A percentile compares a stretch with the other conserved stretches of the same genome.
Conservation (phyloP, 2,329 filamentous ascomycete genomes). For the Penicillium concentricum region DNA sequence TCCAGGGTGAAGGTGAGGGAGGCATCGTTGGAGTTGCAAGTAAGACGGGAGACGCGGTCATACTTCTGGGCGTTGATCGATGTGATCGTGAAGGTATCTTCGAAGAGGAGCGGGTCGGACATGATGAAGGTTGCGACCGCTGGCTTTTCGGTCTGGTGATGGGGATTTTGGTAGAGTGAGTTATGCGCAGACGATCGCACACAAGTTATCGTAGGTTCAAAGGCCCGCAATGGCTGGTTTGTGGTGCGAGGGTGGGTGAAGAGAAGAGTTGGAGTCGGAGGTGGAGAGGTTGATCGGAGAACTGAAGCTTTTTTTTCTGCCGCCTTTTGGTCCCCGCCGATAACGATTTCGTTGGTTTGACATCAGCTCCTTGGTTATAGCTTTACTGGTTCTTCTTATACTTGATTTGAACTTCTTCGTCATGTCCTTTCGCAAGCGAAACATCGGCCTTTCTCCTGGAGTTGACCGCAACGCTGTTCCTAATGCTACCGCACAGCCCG, state of each 20-base stretch:
- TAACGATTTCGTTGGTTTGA: conserved; percentile 18
- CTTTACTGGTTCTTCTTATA: background rate
- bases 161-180: background rate
- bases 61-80: conserved; percentile 82
- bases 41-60: conserved; percentile 87
- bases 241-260: conserved; percentile 1
- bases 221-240: conserved; percentile 1
- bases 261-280: conserved; percentile 17
- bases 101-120: conserved; percentile 88
- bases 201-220: background rate
- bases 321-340: conserved; percentile 26
- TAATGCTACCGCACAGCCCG: conserved; percentile 28
- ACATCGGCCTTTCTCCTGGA: conserved; percentile 55
- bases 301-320: conserved; percentile 31
- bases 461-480: conserved; percentile 32
- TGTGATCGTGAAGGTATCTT: conserved; percentile 84
- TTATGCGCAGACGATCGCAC: background rate
- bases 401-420: conserved; percentile 5
- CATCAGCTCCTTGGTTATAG: background rate
- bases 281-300: conserved; percentile 20
- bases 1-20: conserved; percentile 79
- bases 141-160: background rate
- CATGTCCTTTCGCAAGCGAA: conserved; percentile 70
- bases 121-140: conserved; percentile 51
- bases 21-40: conserved; percentile 71